Conservation (phyloP, 129 eudicot species). For the Oenanthe sinensis region DNA sequence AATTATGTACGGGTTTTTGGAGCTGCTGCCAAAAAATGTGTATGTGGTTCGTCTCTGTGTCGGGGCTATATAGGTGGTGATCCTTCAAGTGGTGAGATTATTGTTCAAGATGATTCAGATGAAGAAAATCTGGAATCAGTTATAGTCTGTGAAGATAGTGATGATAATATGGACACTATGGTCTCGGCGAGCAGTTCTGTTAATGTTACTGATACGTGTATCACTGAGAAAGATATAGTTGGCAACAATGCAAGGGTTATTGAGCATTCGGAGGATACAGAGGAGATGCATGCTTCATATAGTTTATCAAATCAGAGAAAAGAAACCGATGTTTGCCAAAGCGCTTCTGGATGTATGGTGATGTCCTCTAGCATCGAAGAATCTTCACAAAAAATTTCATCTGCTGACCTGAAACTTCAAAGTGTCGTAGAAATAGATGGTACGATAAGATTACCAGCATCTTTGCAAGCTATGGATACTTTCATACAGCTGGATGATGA, state of each 20-base stretch:
- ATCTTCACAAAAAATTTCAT: constrained; percentile 17
- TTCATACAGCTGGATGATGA: constrained; percentile 16
- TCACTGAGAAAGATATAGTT: constrained; percentile 14
- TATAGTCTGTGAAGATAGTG: constrained; percentile 35
- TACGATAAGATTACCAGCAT: constrained; percentile 10
- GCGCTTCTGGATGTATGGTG: constrained; percentile 15
- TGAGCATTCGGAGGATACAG: constrained; percentile 18
- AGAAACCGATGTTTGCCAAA: constrained; percentile 14
- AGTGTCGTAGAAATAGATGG: constrained; percentile 21
- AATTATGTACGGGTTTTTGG: constrained; percentile 94
- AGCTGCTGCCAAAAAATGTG: constrained; percentile 98
- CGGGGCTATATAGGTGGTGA: constrained; percentile 94
- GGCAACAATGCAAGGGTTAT: constrained; percentile 7
- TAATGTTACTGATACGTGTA: constrained; percentile 13
- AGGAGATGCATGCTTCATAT: constrained; percentile 21
- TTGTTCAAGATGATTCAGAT: constrained; percentile 78
- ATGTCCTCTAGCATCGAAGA: constrained; percentile 20
- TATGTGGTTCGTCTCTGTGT: constrained; percentile 82
- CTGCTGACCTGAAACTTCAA: constrained; percentile 12
- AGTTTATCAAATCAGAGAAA: constrained; percentile 18
- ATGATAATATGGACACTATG: constrained; percentile 18
- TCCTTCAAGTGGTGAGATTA: constrained; percentile 48
- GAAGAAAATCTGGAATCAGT: constrained; percentile 78
- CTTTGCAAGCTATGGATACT: constrained; percentile 19
- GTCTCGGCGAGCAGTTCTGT: constrained; percentile 16